Evolutionary conservation across 306 rosid species (phyloP), one percentile per base, ranked within the genome.

Genomic region (Arachis hypogaea): DNA sequence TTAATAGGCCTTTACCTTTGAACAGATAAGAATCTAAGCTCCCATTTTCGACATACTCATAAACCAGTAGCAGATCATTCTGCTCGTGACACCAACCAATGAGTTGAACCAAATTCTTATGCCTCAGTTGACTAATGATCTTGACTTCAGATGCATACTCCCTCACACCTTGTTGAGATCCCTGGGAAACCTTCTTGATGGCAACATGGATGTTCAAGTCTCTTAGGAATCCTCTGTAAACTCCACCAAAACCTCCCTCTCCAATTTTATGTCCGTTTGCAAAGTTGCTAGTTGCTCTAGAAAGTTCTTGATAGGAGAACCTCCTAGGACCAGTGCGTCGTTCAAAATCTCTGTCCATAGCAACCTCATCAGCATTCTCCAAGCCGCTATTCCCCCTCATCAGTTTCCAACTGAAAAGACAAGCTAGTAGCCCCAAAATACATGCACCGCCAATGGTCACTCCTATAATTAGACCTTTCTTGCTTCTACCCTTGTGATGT

Each of bases 101-200:
- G 55, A 82, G 71, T 44, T 74, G 74, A 12, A 82, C 82, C 63
- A 82, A 28, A 74, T 82, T 78, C 55, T 49, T 74, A 42, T 78
- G 86, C 59, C 71, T 78, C 58, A 82, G 3, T 36, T 60, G 76
- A 18, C 85, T 82, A 43, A 82, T 82, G 49, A 78, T 82, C 46
- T 36, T 73, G 3, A 82, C 70, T 66, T 82, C 80, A 0, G 71
- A 52, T 9, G 59, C 56, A 3, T 41, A 82, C 7, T 74, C 74
- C 50, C 63, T 82, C 16, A 73, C 10, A n/a, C 80, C 77, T 1
- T 73, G 77, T 1, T 30, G 8, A 8, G 85, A 78, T 7, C 28
- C 47, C 57, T 45, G 22, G 10, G 74, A 78, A 7, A 73, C 73
- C 80, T 38, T 77, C 59, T 82, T 82, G 3, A 82, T 50, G n/a